Evolutionary conservation across 2,329 filamentous ascomycete species (phyloP), one percentile per base, ranked within the genome.

Genomic region (Celoporthe dispersa): DNA sequence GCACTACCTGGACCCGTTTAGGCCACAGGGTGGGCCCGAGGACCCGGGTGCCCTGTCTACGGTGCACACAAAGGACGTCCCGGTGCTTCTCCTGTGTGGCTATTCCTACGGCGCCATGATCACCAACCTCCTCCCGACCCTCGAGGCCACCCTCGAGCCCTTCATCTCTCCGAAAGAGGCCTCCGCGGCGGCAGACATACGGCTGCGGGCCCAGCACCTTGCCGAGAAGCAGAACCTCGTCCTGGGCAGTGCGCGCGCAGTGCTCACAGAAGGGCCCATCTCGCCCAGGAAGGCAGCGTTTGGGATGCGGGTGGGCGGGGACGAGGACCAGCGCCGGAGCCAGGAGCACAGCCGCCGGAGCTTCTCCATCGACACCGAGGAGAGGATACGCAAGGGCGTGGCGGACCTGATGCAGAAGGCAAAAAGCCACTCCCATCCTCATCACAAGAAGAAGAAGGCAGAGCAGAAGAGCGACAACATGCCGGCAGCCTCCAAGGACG

Each of bases 21-120:
- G 71, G 35, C 68, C 68, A 11, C 57, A 28, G 9, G 33, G 37
- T 6, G 16, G 53, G 44, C 5, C 60, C n/a, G 55, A n/a, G 60
- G 37, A 39, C 67, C 28, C 55, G 66, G 59, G 41, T 55, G 16
- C 35, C 35, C 16, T 31, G 14, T 66, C 57, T 25, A 57, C 73
- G 8, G 67, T 70, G 41, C 67, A 72, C 31, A 69, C 75, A 35
- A 28, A 44, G 39, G 51, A 66, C 4, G 60, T 31, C 22, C 73
- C 1, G 81, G 79, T 2, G 68, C 8, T 98, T 97, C 78, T 97
- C 93, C 0, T 98, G 8, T 91, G 87, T 1, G 94, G 94, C 16
- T 98, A 98, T 79, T 97, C 94, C 0, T 98, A 98, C 79, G 96
- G 96, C 59, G 93, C 94, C 5, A 87, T 97, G 76, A 88, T 98